Conservation (phyloP, 2,329 filamentous ascomycete genomes). For the Paraphoma sp. region DNA sequence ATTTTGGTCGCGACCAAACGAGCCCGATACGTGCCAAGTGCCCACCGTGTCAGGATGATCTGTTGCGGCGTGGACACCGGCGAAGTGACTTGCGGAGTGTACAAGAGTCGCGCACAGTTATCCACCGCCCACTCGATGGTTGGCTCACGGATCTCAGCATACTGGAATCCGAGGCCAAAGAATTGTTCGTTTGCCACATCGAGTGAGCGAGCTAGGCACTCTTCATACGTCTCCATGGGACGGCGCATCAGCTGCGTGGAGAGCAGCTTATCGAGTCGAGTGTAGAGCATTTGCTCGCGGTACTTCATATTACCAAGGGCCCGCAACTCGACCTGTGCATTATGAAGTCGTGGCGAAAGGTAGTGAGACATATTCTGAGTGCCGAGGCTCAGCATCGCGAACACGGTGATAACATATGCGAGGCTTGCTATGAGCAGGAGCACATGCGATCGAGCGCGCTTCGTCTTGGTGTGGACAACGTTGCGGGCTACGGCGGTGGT, state of each 20-base stretch:
- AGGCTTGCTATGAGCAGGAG: slow-evolving; percentile 9
- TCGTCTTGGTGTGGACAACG: background rate
- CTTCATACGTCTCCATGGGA: slow-evolving; percentile 28
- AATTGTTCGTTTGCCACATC: slow-evolving; percentile 14
- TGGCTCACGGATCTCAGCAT: slow-evolving; percentile 18
- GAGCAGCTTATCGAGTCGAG: slow-evolving; percentile 12
- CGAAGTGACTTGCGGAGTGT: slow-evolving; percentile 17
- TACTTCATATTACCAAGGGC: background rate
- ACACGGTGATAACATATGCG: slow-evolving; percentile 10
- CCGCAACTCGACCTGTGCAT: slow-evolving; percentile 6
- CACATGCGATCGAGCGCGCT: slow-evolving; percentile 8
- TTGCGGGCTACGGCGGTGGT: background rate
- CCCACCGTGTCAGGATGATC: slow-evolving; percentile 8
- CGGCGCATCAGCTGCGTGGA: slow-evolving; percentile 8
- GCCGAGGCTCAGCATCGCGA: slow-evolving; percentile 12
- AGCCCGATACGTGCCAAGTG: background rate
- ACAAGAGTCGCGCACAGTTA: slow-evolving; percentile 28
- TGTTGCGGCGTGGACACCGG: slow-evolving; percentile 3
- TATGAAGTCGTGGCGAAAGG: slow-evolving; percentile 5
- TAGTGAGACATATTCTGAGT: slow-evolving; percentile 4
- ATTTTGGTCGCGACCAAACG: background rate
- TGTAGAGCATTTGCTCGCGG: slow-evolving; percentile 11
- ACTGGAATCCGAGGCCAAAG: slow-evolving; percentile 13
- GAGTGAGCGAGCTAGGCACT: slow-evolving; percentile 34
- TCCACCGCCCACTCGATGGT: slow-evolving; percentile 29